Conservation (phyloP, 768 basidiomycete species). For the Rhizopogon roseolus region DNA sequence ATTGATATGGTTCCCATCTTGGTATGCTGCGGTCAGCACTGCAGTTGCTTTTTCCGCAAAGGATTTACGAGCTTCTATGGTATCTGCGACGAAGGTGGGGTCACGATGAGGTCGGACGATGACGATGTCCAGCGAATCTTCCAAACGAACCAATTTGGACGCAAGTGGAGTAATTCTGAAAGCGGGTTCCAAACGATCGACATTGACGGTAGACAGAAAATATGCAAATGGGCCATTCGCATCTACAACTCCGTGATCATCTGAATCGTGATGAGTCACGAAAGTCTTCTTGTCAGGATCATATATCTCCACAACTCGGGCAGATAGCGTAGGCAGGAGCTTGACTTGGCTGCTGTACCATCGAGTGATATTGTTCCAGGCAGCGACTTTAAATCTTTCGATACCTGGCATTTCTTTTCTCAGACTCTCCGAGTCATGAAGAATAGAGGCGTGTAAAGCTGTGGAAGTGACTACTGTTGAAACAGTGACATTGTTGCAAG, state of each 20-base stretch:
- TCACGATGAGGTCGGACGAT: constrained; percentile 70
- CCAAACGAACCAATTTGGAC: constrained; percentile 37
- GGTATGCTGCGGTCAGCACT: constrained; percentile 67
- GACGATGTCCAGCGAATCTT: constrained; percentile 64
- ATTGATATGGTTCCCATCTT: constrained; percentile 66
- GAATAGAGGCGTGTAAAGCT: constrained; percentile 78
- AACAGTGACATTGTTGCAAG: constrained; percentile 25
- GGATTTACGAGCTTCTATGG: constrained; percentile 33
- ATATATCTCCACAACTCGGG: constrained; percentile 52
- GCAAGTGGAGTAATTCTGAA: constrained; percentile 75
- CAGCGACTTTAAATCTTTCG: constrained; percentile 87
- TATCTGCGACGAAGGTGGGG: constrained; percentile 39
- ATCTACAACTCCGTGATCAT: constrained; percentile 34
- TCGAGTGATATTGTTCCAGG: constrained; percentile 62
- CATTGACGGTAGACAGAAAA: constrained; percentile 77
- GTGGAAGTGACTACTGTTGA: constrained; percentile 88
- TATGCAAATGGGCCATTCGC: constrained; percentile 81
- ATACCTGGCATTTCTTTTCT: constrained; percentile 67
- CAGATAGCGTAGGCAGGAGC: constrained; percentile 43
- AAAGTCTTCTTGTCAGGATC: constrained; percentile 48
- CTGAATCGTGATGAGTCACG: constrained; percentile 33
- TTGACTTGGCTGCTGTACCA: constrained; percentile 64
- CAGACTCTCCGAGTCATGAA: constrained; percentile 76
- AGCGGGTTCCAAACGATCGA: constrained; percentile 78
- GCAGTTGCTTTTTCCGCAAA: constrained; percentile 53